Base-by-base conservation (phyloP, 2,329 filamentous ascomycete genomes). In the Monosporascus sp. region DNA sequence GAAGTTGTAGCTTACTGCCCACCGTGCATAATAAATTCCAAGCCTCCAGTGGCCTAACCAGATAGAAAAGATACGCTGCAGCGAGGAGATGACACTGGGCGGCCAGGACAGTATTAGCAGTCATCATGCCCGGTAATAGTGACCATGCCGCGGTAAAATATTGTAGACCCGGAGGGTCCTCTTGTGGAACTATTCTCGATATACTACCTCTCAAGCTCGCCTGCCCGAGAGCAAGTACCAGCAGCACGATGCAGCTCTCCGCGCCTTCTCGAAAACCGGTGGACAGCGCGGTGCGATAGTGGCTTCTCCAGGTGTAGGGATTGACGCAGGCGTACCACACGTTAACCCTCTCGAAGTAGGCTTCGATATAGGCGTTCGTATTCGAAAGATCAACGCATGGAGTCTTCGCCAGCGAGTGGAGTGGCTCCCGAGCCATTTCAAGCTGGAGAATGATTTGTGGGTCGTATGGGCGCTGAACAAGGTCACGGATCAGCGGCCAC, bases 301-400 rank as follows among this genome's bases (percentile, higher is more conserved):
- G 86, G 55, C 79, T 83, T 43, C 81, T 78, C 89, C 89, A 94
- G 1, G 84, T 88, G 67, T 89, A 89, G 1, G 89, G 89, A 65
- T 91, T 92, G 37, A 94, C 88, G 61, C 88, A 90, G 9, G 89
- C 89, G 63, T 93, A 93, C 87, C 89, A 93, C 3, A 91, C 79
- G 59, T 93, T 93, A 55, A 91, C 89, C 43, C 86, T 79, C 53
- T 88, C 84, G 63, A 93, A 94, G 68, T 90, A 93, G 1, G 89
- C 85, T 64, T 88, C 84, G 41, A 90, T 86, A 66, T 91, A 92
- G 4, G 84, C 79, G 47, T 84, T 80, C 1, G 85, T 88, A 65
- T 90, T 90, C 45, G 85, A 87, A 44, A 92, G 72, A 66, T 91
- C 87, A 54, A 91, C 78, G 59, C 80, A 83, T 1, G 81, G 80